Base-by-base conservation (phyloP, 192 early-diverging fungal species). In the Chytriomyces sp. region DNA sequence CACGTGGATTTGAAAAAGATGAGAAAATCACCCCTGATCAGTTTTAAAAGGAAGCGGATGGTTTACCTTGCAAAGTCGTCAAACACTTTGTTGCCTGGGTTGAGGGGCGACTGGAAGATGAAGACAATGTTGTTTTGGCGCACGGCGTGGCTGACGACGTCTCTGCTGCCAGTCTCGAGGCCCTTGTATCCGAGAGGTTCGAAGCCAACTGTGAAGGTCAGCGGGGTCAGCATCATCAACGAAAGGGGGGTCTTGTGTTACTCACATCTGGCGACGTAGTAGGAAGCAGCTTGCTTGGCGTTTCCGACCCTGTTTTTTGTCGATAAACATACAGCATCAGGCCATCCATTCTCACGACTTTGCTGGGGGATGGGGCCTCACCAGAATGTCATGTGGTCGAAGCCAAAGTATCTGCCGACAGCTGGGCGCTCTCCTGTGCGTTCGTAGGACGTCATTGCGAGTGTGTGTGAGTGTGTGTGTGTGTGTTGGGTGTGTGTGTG, bases 191-290 rank as follows among this genome's bases (percentile, higher is more conserved):
- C 96, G 70, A 96, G 76, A 70, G 94, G 91, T 82, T 91, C 89
- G 87, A 99, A 99, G 9, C 97, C 97, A 80, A 97, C 80, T 83
- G 87, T 87, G 98, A 61, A 94, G 91, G 46, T 95, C 96, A 50
- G 96, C 97, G 80, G 95, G 95, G 82, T 96, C 95, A 76, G 95
- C 94, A 77, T 96, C 94, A 61, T 93, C 93, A 50, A 96, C 95
- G 23, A 5, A 35, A 13, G n/a, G 44, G 45, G 8, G 28, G 28
- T 3, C 13, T 53, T 85, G 84, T 85, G 94, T 80, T 94, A 94
- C 83, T 72, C 82, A 85, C 84, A 93, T 65, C 94, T 90, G 63
- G 93, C 95, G 83, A 89, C 85, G 86, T 98, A 98, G 87, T 87
- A 99, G 63, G 94, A 91, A 43, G 96, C 96, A 50, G 96, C 97